A percentile compares a stretch with the other conserved stretches of the same genome.
These are phyloP conservation scores for Thielaviopsis euricoi DNA, from an alignment of 2,329 filamentous ascomycete species.

Conservation along the genomic window DNA sequence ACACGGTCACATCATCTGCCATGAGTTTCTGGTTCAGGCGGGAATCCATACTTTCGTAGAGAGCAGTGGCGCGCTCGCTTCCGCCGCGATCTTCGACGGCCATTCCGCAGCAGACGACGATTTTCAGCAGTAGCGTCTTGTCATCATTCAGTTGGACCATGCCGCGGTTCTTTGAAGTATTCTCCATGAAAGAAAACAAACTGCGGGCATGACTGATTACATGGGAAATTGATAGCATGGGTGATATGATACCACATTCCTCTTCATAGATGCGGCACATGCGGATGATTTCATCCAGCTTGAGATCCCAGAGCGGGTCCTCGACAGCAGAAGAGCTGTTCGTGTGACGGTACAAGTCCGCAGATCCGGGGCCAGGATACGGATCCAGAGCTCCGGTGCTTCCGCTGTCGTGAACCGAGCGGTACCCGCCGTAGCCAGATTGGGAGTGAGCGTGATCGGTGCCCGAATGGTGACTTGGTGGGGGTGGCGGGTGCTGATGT, in stretches of 20 bases:
- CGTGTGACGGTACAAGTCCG: conserved; percentile 4
- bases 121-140: conserved; percentile 57
- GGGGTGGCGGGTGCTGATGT: conserved; percentile 4
- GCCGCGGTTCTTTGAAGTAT: conserved; percentile 19
- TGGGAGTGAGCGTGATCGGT: conserved; percentile 9
- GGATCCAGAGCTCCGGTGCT: conserved; percentile 2
- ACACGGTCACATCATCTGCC: conserved; percentile 31
- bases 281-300: conserved; percentile 62
- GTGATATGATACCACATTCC: conserved; percentile 86
- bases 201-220: conserved; percentile 54
- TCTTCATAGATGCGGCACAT: conserved; percentile 72
- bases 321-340: conserved; percentile 1
- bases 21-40: conserved; percentile 50
- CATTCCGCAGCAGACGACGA: conserved; percentile 65
- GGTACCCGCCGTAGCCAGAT: conserved; percentile 9
- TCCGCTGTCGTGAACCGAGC: conserved; percentile 6
- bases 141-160: conserved; percentile 28
- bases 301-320: conserved; percentile 70
- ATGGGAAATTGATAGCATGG: conserved; percentile 58
- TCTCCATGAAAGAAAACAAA: conserved; percentile 57
- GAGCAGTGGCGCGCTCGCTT: conserved; percentile 52
- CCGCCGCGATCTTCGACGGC: conserved; percentile 65
- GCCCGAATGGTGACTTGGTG: conserved; percentile 9
- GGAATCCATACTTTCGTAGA: conserved; percentile 63
- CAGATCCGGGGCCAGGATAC: background rate